Evolutionary conservation across 257 asterid genomes (phyloP), one percentile per base, ranked within the genome.

Genomic region (Jacaranda mimosifolia): DNA sequence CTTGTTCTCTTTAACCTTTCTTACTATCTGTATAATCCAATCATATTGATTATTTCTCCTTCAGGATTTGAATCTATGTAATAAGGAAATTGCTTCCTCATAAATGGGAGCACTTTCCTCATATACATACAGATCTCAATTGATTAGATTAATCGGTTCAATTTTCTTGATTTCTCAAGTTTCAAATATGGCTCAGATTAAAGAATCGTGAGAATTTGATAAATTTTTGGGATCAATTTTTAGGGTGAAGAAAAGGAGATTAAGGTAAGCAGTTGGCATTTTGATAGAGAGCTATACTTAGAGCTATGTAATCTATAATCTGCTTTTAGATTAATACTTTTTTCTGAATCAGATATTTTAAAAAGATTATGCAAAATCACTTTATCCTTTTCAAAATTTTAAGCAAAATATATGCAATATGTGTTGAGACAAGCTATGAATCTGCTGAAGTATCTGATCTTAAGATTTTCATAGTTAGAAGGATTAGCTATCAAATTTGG

Each of bases 81-180:
- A 63, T 17, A 10, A 49, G 59, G 12, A 18, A 48, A 66, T 57
- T 64, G 58, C n/a, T 79, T 45, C 52, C 13, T 73, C 53, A 36
- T 45, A 32, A 19, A 21, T 1, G 48, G 13, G 45, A 7, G 21
- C 26, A n/a, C 15, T 36, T 66, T 73, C 76, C 36, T 67, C 14
- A 38, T 76, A 18, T 36, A 13, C 57, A 42, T 5, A 18, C 49
- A 7, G 56, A 68, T 58, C 9, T 13, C 56, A 13, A 49, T 39
- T 51, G 35, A 60, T 60, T 49, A 19, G 72, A 68, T 62, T 60
- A 65, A 14, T 36, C 17, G 3, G 40, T 57, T 73, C 35, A 36
- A 9, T 43, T 69, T 69, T 69, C 48, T 80, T 53, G 73, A 58
- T 59, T 57, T 66, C 14, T 19, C 39, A 13, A 75, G 78, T 52